Base-by-base conservation (phyloP, 1,284 basidiomycete genomes). In the Leccinum solheimii region DNA sequence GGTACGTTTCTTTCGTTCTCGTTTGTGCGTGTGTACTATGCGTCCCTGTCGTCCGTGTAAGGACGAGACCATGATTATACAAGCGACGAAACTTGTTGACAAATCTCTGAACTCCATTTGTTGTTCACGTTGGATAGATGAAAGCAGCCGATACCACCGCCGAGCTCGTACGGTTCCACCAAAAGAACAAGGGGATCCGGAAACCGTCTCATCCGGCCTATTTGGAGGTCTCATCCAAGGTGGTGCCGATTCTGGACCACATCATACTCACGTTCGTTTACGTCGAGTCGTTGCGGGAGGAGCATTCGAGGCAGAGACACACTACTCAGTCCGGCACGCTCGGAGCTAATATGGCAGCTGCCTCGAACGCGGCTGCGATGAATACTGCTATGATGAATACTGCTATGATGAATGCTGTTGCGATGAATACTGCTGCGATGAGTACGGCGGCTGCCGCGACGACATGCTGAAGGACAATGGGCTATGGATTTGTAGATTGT, bases 221-320 rank as follows among this genome's bases (percentile, higher is more conserved):
- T 14, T 52, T 70, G 7, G n/a, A 72, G 5, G 60, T 73, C 34
- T 60, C 69, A 16, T n/a, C 56, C 0, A n/a, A 30, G 6, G 64
- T 53, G 7, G 62, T 56, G 10, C n/a, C 55, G 13, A 68, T 72
- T 58, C 45, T 72, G 56, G 69, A 72, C 59, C 61, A 67, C 5
- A n/a, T 69, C 59, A 55, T 70, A 14, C 56, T 73, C 55, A 70
- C 69, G 5, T 70, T 70, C 27, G 36, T 69, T 51, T 72, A 62
- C 23, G 30, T 66, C 0, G 70, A 72, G 50, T 61, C 40, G 10
- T 48, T 69, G 53, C 62, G 67, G 56, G 40, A 62, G 27, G 38
- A 63, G 30, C 65, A 16, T 30, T 16, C 8, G 6, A 23, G 51
- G n/a, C 34, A 34, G 34, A 3, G 34, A 14, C 34, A 34, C 5